Evolutionary conservation across 1,284 basidiomycete species (phyloP).

Genomic region (Moniliophthora roreri): DNA sequence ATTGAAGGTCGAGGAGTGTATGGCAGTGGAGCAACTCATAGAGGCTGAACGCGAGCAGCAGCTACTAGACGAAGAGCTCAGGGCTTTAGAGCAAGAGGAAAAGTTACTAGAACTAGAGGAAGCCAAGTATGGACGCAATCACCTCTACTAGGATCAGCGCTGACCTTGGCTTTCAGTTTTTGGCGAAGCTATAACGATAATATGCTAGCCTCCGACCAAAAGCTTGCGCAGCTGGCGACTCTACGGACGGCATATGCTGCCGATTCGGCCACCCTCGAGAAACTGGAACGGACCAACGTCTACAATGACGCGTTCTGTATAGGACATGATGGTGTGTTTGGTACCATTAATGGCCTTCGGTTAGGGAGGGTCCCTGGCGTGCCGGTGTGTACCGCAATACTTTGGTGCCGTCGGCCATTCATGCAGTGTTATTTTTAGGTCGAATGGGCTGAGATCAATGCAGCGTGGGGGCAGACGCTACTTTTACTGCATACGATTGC

Average conservation of each 20-base stretch:
- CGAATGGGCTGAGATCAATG: constrained; percentile 99
- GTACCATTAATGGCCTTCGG: constrained; percentile 95
- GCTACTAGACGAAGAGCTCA: constrained; percentile 74
- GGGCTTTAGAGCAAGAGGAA: constrained; percentile 74
- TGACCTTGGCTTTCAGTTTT: constrained; percentile 54
- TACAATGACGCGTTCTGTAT: constrained; percentile 99
- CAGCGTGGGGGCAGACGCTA: constrained; percentile 97
- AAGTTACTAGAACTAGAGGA: constrained; percentile 75
- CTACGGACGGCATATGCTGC: constrained; percentile 75
- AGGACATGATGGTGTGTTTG: constrained; percentile 91
- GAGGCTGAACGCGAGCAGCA: constrained; percentile 74
- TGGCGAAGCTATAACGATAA: constrained; percentile 81
- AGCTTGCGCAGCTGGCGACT: constrained; percentile 68
- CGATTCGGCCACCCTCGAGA: constrained; percentile 75
- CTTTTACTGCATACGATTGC: constrained; percentile 90
- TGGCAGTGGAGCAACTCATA: constrained; percentile 72
- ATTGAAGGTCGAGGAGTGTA: constrained; percentile 73
- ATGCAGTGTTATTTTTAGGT: constrained; percentile 54
- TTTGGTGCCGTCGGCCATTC: constrained; percentile 1
- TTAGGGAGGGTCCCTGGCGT: constrained; percentile 84
- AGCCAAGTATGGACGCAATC: constrained; percentile 59
- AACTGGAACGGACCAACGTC: constrained; percentile 92
- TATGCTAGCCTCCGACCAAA: constrained; percentile 61
- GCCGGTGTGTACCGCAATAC: constrained; percentile 45
- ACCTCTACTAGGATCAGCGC: constrained; percentile 6